A percentile compares a stretch with the other conserved stretches of the same genome.
Conservation (phyloP, 192 early-diverging fungal species). For the Coemansia sp. region DNA sequence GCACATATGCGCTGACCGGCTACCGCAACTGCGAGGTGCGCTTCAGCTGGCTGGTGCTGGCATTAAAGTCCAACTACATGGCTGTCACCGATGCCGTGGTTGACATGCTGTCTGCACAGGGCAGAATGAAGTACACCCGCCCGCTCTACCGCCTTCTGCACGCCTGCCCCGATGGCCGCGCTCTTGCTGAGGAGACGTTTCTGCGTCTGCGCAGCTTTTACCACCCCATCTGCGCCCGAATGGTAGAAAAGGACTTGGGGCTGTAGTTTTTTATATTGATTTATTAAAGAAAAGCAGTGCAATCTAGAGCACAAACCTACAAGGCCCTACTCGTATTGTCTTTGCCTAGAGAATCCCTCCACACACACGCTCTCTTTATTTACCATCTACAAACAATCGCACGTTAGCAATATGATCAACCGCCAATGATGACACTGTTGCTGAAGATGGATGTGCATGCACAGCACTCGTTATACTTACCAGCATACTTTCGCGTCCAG, state of each 20-base stretch:
- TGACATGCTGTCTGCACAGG: constrained; percentile 80
- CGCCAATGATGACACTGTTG: no score
- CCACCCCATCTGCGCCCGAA: constrained; percentile 86
- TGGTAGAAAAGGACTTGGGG: constrained; percentile 88
- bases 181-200: constrained; percentile 80
- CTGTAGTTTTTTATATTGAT: constrained; percentile 22
- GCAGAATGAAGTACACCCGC: constrained; percentile 91
- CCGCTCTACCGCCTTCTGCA: constrained; percentile 77
- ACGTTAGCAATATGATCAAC: no score
- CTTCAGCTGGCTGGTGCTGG: constrained; percentile 85
- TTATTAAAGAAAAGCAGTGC: constrained; percentile 1
- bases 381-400: no score
- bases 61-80: constrained; percentile 73
- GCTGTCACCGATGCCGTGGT: constrained; percentile 72
- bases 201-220: constrained; percentile 74
- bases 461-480: constrained; percentile 16
- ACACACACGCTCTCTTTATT: no score
- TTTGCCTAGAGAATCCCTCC: no score
- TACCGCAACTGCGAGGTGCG: constrained; percentile 82
- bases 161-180: constrained; percentile 65
- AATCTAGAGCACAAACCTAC: no score
- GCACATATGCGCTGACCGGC: constrained; percentile 65
- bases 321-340: no score
- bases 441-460: no score
- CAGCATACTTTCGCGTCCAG: constrained; percentile 92